Base-by-base conservation (phyloP, 441 rosid species). In the Melastoma candidum region DNA sequence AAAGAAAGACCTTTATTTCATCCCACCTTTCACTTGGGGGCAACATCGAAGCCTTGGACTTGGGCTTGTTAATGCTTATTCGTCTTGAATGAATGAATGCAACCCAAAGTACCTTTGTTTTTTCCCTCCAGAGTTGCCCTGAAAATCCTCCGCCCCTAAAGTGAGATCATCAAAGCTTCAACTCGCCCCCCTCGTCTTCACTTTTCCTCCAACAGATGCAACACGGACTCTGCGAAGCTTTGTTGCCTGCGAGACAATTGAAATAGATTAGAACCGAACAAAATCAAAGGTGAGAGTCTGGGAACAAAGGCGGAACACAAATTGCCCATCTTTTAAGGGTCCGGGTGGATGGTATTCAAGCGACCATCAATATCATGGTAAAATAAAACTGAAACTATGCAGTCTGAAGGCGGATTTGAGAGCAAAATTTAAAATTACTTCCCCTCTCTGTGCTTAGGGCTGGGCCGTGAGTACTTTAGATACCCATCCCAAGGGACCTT, bases 401-500 rank as follows among this genome's bases (percentile, higher is more conserved):
- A 17, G 22, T 17, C 22, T 17, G 1, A 0, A 51, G 22, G 22
- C 1, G 22, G 22, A 17, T 17, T 17, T 17, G 22, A 17, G 22
- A 17, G 22, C 22, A 17, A 51, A 12, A 43, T 29, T 29, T 29
- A 29, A 53, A 69, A 90, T 78, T 93, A 93, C 99, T 93, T 93
- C 69, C 70, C 72, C 70, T 93, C 97, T 59, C 88, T 81, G 58
- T 89, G 99, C 67, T 86, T 93, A n/a, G 97, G 84, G 78, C 96
- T 87, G 25, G 99, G 99, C 41, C 89, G 80, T 9, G 97, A 77
- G 49, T 89, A 83, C 74, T 93, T 93, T 70, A 93, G 68, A 72
- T 89, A 89, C 64, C 99, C 97, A 74, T 93, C 99, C 97, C 99
- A 93, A 26, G 96, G 96, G 59, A 93, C 99, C 74, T 78, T 93